phyloP scores from a whole-genome alignment of 331 rosid species.

The Arachis monticola region DNA sequence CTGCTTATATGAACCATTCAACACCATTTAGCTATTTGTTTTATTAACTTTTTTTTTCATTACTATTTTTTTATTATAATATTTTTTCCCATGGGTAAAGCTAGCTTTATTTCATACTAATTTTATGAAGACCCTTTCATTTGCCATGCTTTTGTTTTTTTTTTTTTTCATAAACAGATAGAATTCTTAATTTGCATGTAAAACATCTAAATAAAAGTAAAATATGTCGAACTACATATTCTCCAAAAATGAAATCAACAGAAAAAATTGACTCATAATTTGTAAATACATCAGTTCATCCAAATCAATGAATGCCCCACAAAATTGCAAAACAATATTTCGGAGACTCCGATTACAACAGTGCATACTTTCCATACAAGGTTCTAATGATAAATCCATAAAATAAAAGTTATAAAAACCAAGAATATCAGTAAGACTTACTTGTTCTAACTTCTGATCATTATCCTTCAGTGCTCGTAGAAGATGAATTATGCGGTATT shows the following conservation, averaged over 20 bases:
- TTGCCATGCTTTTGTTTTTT: too few species aligned
- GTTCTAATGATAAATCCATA: constrained; percentile 13
- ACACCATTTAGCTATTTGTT: neutral
- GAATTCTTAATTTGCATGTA: neutral
- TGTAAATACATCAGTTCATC: constrained; percentile 4
- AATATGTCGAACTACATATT: neutral
- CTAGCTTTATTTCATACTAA: neutral
- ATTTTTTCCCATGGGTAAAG: neutral
- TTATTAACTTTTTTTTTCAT: too few species aligned
- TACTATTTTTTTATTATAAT: too few species aligned
- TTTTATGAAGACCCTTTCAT: neutral
- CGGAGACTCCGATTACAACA: neutral
- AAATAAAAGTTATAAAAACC: neutral
- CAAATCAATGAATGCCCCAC: neutral
- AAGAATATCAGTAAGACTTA: constrained; percentile 20
- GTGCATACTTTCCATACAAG: neutral
- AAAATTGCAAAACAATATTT: constrained; percentile 4
- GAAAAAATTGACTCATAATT: neutral
- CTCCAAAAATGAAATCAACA: neutral
- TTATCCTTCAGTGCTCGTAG: constrained; percentile 54
- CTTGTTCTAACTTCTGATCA: constrained; percentile 53
- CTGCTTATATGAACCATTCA: neutral
- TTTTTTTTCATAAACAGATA: too few species aligned
- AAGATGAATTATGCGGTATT: constrained; percentile 73
- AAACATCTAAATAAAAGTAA: constrained; percentile 8